A percentile compares a stretch with the other conserved stretches of the same genome.
phyloP scores from a whole-genome alignment of 2,329 filamentous ascomycete species.

The Calonectria multiphialidica region DNA sequence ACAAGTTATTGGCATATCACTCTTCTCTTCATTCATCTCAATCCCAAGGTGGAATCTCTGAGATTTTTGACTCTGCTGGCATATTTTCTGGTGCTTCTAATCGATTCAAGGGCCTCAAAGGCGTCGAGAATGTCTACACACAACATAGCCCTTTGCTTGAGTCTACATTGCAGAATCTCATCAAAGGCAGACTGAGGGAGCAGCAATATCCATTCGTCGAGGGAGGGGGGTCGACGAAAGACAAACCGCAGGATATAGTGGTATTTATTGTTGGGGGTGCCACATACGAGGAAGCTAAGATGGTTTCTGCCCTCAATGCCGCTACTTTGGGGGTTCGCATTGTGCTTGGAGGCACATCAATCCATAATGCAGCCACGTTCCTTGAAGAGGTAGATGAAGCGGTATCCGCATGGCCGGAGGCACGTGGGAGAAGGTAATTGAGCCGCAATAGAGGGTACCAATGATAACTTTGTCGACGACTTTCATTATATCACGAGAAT shows the following conservation, averaged over 20 bases:
- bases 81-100: conserved; percentile 91
- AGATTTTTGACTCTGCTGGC: conserved; percentile 91
- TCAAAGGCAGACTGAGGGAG: conserved; percentile 90
- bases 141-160: conserved; percentile 94
- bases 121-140: conserved; percentile 98
- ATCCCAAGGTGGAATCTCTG: conserved; percentile 83
- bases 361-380: conserved; percentile 91
- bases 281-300: conserved; percentile 97
- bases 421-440: conserved; percentile 46
- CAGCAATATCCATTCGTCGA: conserved; percentile 95
- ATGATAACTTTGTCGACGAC: too few relatives aligned
- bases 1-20: conserved; percentile 87
- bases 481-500: not conserved
- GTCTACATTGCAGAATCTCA: conserved; percentile 88
- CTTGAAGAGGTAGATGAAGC: conserved; percentile 93
- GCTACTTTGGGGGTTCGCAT: conserved; percentile 89
- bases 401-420: conserved; percentile 87
- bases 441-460: too few relatives aligned
- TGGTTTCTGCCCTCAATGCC: conserved; percentile 94
- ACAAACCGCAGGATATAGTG: conserved; percentile 97
- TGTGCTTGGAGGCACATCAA: conserved; percentile 86
- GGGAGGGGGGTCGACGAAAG: conserved; percentile 84
- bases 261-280: conserved; percentile 94
- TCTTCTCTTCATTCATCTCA: conserved; percentile 85
- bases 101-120: conserved; percentile 94